Base-by-base conservation (phyloP, 768 basidiomycete genomes). In the Rhizopogon vinicolor region DNA sequence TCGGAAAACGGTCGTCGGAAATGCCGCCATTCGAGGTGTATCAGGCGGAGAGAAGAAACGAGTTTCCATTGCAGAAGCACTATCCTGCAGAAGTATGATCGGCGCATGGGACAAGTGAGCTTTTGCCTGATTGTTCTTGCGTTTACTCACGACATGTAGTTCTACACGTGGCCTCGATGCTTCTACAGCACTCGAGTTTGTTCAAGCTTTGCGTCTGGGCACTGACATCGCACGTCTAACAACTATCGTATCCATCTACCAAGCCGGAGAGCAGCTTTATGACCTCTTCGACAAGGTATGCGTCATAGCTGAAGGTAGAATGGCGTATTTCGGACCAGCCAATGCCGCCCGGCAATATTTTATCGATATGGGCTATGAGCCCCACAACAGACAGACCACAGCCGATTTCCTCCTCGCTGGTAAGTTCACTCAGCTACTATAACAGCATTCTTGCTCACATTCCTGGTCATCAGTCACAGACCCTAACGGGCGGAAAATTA, bases 31-130 rank as follows among this genome's bases (percentile, higher is more conserved):
- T n/a, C n/a, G n/a, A n/a, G n/a, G n/a, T n/a, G n/a, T n/a, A n/a
- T n/a, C n/a, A n/a, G n/a, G n/a, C n/a, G 89, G 89, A 2, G 85
- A 91, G 75, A 83, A 80, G 72, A 93, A 92, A 68, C 82, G 91
- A 10, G 90, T 93, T 3, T 86, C 86, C n/a, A 87, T 91, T 60
- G 78, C 81, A 1, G 92, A 94, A 66, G 75, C 78, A 2, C 68
- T 91, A 52, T 82, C 85, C 0, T 81, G 81, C 5, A 75, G 87
- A 41, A 81, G 83, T 44, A 72, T 79, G 8, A 71, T 93, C 3
- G 78, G 80, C 19, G 82, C 81, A 18, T 93, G 90, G 91, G 90
- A 92, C 72, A 91, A 88, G 86, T 86, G 54, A 61, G 78, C 62
- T 0, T 19, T 35, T 12, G 31, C 3, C 7, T 22, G 19, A 13